phyloP scores from a whole-genome alignment of 805 yeast genomes.

The Wickerhamomyces subpelliculosus region DNA sequence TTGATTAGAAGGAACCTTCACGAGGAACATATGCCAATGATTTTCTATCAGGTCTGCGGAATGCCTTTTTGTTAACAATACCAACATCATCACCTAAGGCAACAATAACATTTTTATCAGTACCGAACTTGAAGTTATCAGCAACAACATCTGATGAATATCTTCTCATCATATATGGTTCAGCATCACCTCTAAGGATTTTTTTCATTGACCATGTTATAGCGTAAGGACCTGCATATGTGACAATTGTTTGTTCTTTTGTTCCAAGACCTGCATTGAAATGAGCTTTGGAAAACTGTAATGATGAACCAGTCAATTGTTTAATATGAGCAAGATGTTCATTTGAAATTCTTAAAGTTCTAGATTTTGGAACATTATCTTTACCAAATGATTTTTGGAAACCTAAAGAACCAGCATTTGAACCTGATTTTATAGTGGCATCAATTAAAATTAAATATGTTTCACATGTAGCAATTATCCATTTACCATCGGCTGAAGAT shows the following conservation, averaged over 20 bases:
- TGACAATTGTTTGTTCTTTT: constrained; percentile 63
- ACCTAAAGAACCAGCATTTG: constrained; percentile 53
- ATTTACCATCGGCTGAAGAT: constrained; percentile 72
- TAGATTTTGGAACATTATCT: constrained; percentile 62
- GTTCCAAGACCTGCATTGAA: constrained; percentile 67
- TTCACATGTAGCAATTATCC: constrained; percentile 75
- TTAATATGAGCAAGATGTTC: constrained; percentile 64
- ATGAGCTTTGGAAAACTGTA: constrained; percentile 64
- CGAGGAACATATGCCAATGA: constrained; percentile 26
- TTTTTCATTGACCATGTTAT: constrained; percentile 71
- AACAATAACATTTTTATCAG: constrained; percentile 62
- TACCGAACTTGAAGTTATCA: constrained; percentile 72
- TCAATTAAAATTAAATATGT: constrained; percentile 68
- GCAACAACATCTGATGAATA: constrained; percentile 59
- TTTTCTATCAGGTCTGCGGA: constrained; percentile 50
- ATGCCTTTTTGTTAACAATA: constrained; percentile 52
- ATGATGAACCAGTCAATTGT: constrained; percentile 37
- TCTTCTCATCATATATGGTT: constrained; percentile 57
- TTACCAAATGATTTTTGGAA: constrained; percentile 58
- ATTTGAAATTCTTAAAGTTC: constrained; percentile 58
- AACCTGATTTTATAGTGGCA: constrained; percentile 53
- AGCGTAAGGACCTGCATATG: constrained; percentile 78
- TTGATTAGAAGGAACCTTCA: constrained; percentile 6
- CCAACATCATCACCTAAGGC: constrained; percentile 74
- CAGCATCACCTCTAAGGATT: constrained; percentile 43